Conservation (phyloP, 805 yeast species). For the Candida caryicola region DNA sequence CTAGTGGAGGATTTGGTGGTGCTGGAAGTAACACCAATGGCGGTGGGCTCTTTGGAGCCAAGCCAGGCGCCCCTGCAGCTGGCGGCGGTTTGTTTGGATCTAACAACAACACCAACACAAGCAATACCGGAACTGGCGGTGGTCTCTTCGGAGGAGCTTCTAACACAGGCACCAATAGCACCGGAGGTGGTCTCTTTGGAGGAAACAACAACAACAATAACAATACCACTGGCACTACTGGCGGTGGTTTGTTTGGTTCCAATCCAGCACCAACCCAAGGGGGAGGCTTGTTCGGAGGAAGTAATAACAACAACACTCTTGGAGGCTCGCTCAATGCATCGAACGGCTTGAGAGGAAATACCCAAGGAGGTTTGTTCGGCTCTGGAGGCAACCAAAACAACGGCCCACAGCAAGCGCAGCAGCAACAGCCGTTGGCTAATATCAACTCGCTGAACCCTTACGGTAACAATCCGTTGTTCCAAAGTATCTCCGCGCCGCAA, state of each 20-base stretch:
- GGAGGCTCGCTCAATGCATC: slow-evolving; percentile 7
- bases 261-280: slow-evolving; percentile 6
- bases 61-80: slow-evolving; percentile 15
- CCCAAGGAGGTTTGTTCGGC: slow-evolving; percentile 11
- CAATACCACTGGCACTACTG: slow-evolving; percentile 4
- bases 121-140: slow-evolving; percentile 10
- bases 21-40: slow-evolving; percentile 9
- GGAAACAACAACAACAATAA: slow-evolving; percentile 13
- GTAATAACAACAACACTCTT: slow-evolving; percentile 10
- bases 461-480: slow-evolving; percentile 72
- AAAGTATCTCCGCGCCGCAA: slow-evolving; percentile 35
- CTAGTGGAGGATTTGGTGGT: slow-evolving; percentile 24
- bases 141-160: slow-evolving; percentile 16
- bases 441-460: slow-evolving; percentile 58
- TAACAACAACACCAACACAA: slow-evolving; percentile 9
- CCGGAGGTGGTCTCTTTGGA: slow-evolving; percentile 33
- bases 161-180: slow-evolving; percentile 2
- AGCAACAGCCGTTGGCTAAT: slow-evolving; percentile 25
- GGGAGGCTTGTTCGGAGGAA: slow-evolving; percentile 9
- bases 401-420: slow-evolving; percentile 22
- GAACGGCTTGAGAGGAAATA: slow-evolving; percentile 5
- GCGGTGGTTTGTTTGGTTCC: slow-evolving; percentile 6
- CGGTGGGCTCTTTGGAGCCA: slow-evolving; percentile 25
- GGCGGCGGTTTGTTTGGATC: slow-evolving; percentile 26
- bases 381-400: slow-evolving; percentile 20